Evolutionary conservation across 176 grass and related monocot species (phyloP).

Genomic region (Sorghum bicolor): DNA sequence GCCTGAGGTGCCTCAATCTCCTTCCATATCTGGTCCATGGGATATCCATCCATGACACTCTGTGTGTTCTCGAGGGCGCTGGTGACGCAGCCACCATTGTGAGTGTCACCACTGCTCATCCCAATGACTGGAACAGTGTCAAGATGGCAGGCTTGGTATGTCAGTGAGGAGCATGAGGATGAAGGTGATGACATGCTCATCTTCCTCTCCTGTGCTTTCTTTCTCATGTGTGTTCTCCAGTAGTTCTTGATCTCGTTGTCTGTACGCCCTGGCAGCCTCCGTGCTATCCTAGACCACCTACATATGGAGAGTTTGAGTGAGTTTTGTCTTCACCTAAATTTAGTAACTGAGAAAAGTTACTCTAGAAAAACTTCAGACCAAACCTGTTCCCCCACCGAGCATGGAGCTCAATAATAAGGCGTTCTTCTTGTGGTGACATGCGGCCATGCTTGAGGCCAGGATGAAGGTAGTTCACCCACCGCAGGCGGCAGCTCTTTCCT

Average conservation of each 20-base stretch:
- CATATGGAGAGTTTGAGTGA: slow-evolving; percentile 16
- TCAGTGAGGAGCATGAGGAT: slow-evolving; percentile 51
- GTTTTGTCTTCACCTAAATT: slow-evolving; percentile 1
- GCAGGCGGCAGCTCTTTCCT: slow-evolving; percentile 82
- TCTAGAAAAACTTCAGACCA: not conserved
- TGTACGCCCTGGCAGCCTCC: slow-evolving; percentile 70
- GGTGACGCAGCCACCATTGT: slow-evolving; percentile 25
- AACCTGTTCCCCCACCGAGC: slow-evolving; percentile 88
- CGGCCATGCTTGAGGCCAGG: slow-evolving; percentile 83
- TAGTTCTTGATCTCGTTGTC: slow-evolving; percentile 97
- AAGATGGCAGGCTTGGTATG: slow-evolving; percentile 41
- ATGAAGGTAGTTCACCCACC: slow-evolving; percentile 92
- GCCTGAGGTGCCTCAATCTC: slow-evolving; percentile 52
- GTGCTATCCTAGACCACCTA: slow-evolving; percentile 83
- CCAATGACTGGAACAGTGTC: slow-evolving; percentile 11
- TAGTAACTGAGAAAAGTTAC: not conserved
- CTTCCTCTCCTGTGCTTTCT: slow-evolving; percentile 81
- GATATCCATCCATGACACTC: slow-evolving; percentile 45
- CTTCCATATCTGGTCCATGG: slow-evolving; percentile 86
- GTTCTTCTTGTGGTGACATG: slow-evolving; percentile 75
- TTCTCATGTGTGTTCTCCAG: slow-evolving; percentile 95
- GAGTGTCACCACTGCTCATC: not conserved
- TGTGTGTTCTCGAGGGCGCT: slow-evolving; percentile 29
- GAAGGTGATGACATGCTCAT: slow-evolving; percentile 49
- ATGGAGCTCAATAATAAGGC: slow-evolving; percentile 72